phyloP scores from a whole-genome alignment of 2,329 filamentous ascomycete genomes.

The Alternaria tenuissima region DNA sequence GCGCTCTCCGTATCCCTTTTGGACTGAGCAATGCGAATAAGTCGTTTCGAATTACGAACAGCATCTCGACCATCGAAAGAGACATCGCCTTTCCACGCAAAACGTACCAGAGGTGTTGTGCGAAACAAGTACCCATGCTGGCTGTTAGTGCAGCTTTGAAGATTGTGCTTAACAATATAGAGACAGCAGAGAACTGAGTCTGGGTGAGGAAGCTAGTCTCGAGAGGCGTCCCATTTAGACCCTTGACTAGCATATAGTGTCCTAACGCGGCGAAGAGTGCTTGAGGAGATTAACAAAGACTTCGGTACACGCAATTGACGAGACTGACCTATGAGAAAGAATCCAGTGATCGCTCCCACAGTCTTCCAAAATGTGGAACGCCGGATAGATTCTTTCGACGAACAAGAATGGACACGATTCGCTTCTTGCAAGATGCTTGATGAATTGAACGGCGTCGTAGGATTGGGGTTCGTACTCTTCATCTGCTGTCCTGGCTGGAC shows the following conservation, averaged over 20 bases:
- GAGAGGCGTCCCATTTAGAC: fast-evolving
- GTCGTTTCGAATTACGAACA: not conserved
- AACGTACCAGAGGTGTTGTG: not conserved
- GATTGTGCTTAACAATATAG: not conserved
- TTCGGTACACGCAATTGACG: fast-evolving
- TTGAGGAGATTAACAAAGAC: not conserved
- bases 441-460: not conserved
- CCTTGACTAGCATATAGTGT: not conserved
- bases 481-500: not conserved
- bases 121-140: not conserved
- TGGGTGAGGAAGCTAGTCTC: not conserved
- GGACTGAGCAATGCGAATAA: not conserved
- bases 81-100: not conserved
- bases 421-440: fast-evolving
- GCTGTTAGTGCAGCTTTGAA: not conserved
- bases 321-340: not conserved
- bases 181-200: not conserved
- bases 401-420: not conserved
- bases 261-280: not conserved
- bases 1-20: not conserved
- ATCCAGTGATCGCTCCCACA: not conserved
- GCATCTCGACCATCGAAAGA: not conserved
- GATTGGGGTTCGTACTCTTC: not conserved
- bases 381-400: not conserved
- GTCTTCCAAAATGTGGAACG: not conserved